Evolutionary conservation across 306 rosid species (phyloP).

Genomic region (barrel medic (Medicago truncatula)): DNA sequence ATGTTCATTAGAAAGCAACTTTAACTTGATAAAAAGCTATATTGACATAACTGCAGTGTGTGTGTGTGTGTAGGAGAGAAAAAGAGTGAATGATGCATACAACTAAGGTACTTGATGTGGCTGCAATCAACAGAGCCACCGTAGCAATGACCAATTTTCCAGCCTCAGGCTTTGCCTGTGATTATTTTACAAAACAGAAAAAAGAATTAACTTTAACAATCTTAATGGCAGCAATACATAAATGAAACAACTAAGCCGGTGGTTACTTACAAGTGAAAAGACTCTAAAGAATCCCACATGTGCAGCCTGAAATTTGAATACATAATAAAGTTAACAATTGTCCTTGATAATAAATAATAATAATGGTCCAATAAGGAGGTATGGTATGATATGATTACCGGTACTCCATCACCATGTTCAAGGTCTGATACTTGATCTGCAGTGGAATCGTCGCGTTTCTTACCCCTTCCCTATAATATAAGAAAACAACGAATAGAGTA

Average conservation of each 20-base stretch:
- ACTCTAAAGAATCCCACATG: constrained; percentile 67
- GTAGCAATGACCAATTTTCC: constrained; percentile 67
- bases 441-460: constrained; percentile 42
- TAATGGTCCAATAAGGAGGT: not conserved
- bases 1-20: constrained; percentile 37
- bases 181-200: constrained; percentile 11
- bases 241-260: constrained; percentile 3
- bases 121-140: constrained; percentile 68
- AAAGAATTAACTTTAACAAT: constrained; percentile 5
- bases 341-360: not conserved
- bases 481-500: not conserved
- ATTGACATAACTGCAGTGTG: no score
- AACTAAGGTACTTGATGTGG: constrained; percentile 71
- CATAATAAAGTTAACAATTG: constrained; percentile 35
- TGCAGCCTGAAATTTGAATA: constrained; percentile 59
- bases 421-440: constrained; percentile 56
- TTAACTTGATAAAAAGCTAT: constrained; percentile 34
- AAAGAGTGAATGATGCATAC: constrained; percentile 48
- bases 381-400: constrained; percentile 49
- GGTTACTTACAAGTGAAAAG: constrained; percentile 68
- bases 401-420: constrained; percentile 68
- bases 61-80: not conserved
- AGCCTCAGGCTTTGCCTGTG: constrained; percentile 73
- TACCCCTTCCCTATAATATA: constrained; percentile 48
- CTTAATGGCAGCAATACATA: constrained; percentile 9